Evolutionary conservation across 805 yeast species (phyloP).

Genomic region (Scheffersomyces coipomensis): DNA sequence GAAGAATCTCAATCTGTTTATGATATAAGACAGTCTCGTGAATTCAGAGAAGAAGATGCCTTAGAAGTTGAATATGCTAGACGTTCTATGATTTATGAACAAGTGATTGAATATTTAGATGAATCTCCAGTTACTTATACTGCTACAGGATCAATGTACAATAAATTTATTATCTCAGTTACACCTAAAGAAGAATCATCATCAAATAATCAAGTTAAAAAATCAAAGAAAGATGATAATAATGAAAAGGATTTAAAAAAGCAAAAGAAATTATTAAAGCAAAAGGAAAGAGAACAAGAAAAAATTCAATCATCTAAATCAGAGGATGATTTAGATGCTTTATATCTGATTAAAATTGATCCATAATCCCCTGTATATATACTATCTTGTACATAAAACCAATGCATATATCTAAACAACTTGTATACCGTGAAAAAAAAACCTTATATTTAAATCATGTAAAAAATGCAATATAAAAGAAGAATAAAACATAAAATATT

Average conservation of each 20-base stretch:
- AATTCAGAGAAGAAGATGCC: slow-evolving; percentile 4
- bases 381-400: too few relatives aligned
- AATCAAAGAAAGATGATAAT: slow-evolving; percentile 14
- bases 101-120: slow-evolving; percentile 23
- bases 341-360: slow-evolving; percentile 41
- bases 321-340: slow-evolving; percentile 38
- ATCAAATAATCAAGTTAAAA: slow-evolving; percentile 8
- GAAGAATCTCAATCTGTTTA: slow-evolving; percentile 5
- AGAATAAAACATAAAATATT: too few relatives aligned
- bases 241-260: slow-evolving; percentile 13
- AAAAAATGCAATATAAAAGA: too few relatives aligned
- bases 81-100: slow-evolving; percentile 27
- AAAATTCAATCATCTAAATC: slow-evolving; percentile 5
- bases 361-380: slow-evolving; percentile 1
- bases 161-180: slow-evolving; percentile 23
- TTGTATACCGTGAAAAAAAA: too few relatives aligned
- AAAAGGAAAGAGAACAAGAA: slow-evolving; percentile 3
- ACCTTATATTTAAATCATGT: too few relatives aligned
- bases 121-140: slow-evolving; percentile 14
- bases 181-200: slow-evolving; percentile 11
- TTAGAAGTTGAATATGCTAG: slow-evolving; percentile 18
- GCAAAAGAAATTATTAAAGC: slow-evolving; percentile 1
- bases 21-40: slow-evolving; percentile 1
- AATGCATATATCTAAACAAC: too few relatives aligned
- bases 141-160: slow-evolving; percentile 13